Conservation (phyloP, 2,329 filamentous ascomycete species). For the Pseudonectria foliicola region DNA sequence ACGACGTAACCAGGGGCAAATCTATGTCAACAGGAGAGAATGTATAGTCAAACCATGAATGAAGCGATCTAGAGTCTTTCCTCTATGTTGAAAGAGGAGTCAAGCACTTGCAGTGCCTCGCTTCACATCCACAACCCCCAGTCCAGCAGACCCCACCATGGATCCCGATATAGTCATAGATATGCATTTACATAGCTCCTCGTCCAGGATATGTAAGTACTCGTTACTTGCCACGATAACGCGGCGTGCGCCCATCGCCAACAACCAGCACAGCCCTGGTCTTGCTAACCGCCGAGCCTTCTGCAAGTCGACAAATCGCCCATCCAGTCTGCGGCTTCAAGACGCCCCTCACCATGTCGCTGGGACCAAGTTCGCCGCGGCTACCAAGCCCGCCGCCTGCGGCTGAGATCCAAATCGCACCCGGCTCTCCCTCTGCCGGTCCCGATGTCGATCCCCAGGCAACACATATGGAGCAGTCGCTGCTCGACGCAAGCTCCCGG, state of each 20-base stretch:
- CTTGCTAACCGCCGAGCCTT: slow-evolving; percentile 1
- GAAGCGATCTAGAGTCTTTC: too few species aligned
- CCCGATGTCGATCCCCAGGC: slow-evolving; percentile 45
- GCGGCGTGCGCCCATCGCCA: slow-evolving; percentile 7
- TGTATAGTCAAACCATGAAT: too few species aligned
- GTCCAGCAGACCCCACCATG: neutral
- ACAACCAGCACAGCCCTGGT: slow-evolving; percentile 7
- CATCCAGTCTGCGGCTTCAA: slow-evolving; percentile 6
- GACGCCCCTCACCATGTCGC: slow-evolving; percentile 37
- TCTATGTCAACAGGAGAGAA: too few species aligned
- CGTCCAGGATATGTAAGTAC: slow-evolving; percentile 1
- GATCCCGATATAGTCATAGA: neutral
- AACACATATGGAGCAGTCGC: slow-evolving; percentile 55
- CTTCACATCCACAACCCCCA: neutral
- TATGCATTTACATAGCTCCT: slow-evolving; percentile 19
- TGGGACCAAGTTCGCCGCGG: slow-evolving; percentile 74
- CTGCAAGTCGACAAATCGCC: slow-evolving; percentile 10
- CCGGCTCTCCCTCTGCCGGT: slow-evolving; percentile 64
- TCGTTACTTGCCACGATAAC: too few species aligned
- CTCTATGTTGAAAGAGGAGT: too few species aligned
- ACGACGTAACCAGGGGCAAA: too few species aligned
- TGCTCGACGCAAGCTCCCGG: slow-evolving; percentile 65
- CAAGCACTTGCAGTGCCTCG: too few species aligned
- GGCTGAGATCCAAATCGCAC: slow-evolving; percentile 85
- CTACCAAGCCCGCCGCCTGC: slow-evolving; percentile 91